Evolutionary conservation across 768 basidiomycete genomes (phyloP), one percentile per base, ranked within the genome.

Genomic region (Pluteus cervinus): DNA sequence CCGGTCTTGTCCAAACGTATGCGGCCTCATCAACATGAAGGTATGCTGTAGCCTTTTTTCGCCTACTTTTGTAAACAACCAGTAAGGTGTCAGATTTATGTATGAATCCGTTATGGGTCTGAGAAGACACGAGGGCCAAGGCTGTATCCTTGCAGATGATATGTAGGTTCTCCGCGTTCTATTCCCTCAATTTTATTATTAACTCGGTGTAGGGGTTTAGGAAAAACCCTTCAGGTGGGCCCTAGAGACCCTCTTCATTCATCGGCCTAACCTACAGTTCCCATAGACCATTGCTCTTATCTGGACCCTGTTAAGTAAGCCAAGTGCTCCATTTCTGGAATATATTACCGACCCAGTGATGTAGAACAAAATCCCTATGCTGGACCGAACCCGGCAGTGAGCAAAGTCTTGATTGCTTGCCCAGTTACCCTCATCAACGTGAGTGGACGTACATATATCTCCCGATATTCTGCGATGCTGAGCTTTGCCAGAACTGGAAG

Each of bases 21-120:
- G 59, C 71, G 94, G 36, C 77, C 83, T 10, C 96, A 99, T 62
- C 96, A 99, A 53, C 68, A 73, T 31, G 92, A 96, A 71, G 92
- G 91, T 75, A 39, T 17, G 51, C 36, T 20, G 6, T 7, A 5
- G 10, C 30, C 17, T 14, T 29, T 28, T 15, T 16, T 43, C 9
- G 22, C 41, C 29, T 39, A 35, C 8, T 43, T 23, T 38, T 29
- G 29, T 12, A 42, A 20, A 29, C 30, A 16, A 43, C 34, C 20
- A 32, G 10, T 28, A 39, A 83, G 83, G 88, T 21, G 72, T 90
- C 23, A 75, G 76, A 54, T 99, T 99, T 58, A 63, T 99, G 66
- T 99, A 99, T 52, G 89, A 93, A 52, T 89, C 84, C 51, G 86
- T 93, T 12, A 97, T 97, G 91, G 93, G 92, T 7, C 64, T 96